These are phyloP conservation scores for Yamadazyma nakazawae DNA, from an alignment of 805 yeast genomes.

Conservation along the genomic window DNA sequence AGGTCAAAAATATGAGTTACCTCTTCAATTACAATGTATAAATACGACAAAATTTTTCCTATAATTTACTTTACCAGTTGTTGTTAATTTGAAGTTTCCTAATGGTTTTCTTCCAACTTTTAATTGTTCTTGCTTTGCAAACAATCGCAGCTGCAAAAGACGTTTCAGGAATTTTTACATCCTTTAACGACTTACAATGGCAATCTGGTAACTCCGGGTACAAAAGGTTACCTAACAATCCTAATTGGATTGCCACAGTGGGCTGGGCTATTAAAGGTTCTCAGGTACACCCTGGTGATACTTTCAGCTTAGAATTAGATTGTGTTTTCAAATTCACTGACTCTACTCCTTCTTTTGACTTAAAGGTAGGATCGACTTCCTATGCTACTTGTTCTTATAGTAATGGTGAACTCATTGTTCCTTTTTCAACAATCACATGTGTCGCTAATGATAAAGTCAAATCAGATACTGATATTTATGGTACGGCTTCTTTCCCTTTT, in stretches of 20 bases:
- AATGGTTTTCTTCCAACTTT: background rate
- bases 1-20: no score
- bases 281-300: constrained; percentile 22
- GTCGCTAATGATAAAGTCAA: constrained; percentile 13
- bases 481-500: constrained; percentile 20
- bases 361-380: constrained; percentile 11
- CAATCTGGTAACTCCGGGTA: background rate
- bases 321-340: constrained; percentile 23
- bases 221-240: background rate
- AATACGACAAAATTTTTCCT: background rate
- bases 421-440: constrained; percentile 19
- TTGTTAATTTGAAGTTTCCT: background rate
- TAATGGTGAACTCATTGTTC: constrained; percentile 16
- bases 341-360: constrained; percentile 10
- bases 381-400: constrained; percentile 23
- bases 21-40: no score
- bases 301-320: constrained; percentile 24
- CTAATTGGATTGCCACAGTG: constrained; percentile 18
- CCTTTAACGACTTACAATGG: constrained; percentile 5
- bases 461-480: constrained; percentile 14
- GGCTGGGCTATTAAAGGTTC: constrained; percentile 19
- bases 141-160: constrained; percentile 7
- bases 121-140: background rate
- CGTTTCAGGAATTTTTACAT: constrained; percentile 12
- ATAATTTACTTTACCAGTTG: background rate